Percentiles rank a stretch among this genome's conserved stretches.
Conservation (phyloP, 139 green algal genomes). For the Coccomyxa sp. region DNA sequence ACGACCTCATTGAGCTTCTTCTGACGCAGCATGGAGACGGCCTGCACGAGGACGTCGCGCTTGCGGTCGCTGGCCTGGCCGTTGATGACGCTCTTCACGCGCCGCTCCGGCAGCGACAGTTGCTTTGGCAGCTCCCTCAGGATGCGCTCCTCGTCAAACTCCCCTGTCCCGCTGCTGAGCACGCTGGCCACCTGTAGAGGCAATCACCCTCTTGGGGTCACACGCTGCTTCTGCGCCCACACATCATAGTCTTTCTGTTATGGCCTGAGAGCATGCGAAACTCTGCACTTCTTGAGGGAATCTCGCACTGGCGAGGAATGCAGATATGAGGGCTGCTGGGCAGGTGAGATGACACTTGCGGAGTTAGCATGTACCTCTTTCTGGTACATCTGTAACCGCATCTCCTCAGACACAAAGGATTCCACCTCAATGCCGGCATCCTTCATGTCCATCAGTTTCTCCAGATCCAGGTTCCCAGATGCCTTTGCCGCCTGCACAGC, state of each 20-base stretch:
- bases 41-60: conserved; percentile 77
- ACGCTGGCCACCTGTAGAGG: conserved; percentile 15
- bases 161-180: conserved; percentile 54
- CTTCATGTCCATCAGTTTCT: conserved; percentile 69
- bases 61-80: conserved; percentile 64
- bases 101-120: conserved; percentile 49
- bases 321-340: too few species aligned
- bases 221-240: too few species aligned
- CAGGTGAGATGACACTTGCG: too few species aligned
- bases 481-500: conserved; percentile 43
- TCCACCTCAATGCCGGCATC: conserved; percentile 67
- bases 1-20: conserved; percentile 54
- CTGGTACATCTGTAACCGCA: conserved; percentile 73
- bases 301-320: too few species aligned
- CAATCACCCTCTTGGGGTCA: too few species aligned
- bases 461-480: conserved; percentile 49
- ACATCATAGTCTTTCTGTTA: too few species aligned
- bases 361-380: conserved; percentile 58
- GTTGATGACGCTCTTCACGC: conserved; percentile 42
- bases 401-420: conserved; percentile 58
- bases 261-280: too few species aligned
- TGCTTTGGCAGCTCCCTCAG: conserved; percentile 65
- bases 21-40: conserved; percentile 63
- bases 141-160: conserved; percentile 65
- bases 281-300: too few species aligned